Evolutionary conservation across 495 filamentous ascomycete species (phyloP).

Genomic region (Arthonia radiata): DNA sequence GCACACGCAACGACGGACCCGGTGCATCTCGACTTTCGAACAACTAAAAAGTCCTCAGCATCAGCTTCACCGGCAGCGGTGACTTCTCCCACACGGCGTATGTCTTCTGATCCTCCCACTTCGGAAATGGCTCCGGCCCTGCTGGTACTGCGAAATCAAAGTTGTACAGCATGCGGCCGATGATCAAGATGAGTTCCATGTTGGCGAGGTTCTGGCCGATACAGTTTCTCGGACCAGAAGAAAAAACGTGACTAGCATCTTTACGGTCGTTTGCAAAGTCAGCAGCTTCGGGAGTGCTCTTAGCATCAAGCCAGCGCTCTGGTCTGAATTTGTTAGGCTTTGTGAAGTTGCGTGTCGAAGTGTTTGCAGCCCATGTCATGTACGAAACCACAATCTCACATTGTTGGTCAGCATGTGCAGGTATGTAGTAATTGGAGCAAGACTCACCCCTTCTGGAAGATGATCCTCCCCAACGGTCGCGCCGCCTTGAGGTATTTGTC

Average conservation of each 20-base stretch:
- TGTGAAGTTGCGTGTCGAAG: slow-evolving; percentile 19
- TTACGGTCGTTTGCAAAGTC: slow-evolving; percentile 11
- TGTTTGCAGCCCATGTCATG: slow-evolving; percentile 24
- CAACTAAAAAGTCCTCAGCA: too few species aligned
- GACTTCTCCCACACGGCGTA: too few species aligned
- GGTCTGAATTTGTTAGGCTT: slow-evolving; percentile 23
- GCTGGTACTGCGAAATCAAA: slow-evolving; percentile 11
- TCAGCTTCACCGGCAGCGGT: too few species aligned
- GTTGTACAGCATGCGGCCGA: slow-evolving; percentile 10
- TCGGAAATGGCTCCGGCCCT: too few species aligned
- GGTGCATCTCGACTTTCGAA: too few species aligned
- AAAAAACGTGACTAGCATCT: slow-evolving; percentile 10
- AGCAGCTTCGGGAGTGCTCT: slow-evolving; percentile 5
- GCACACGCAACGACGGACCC: too few species aligned
- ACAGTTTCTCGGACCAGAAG: slow-evolving; percentile 10
- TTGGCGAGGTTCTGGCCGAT: slow-evolving; percentile 10
- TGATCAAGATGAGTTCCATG: slow-evolving; percentile 11
- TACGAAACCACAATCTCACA: slow-evolving; percentile 21
- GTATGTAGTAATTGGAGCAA: slow-evolving; percentile 6
- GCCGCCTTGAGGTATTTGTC: slow-evolving; percentile 21
- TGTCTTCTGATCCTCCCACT: too few species aligned
- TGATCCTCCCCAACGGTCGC: slow-evolving; percentile 20
- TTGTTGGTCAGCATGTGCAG: slow-evolving; percentile 23
- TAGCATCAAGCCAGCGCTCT: slow-evolving; percentile 20
- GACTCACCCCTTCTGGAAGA: slow-evolving; percentile 14